These are phyloP conservation scores for Ilyonectria robusta DNA, from an alignment of 2,329 filamentous ascomycete species.

Conservation along the genomic window DNA sequence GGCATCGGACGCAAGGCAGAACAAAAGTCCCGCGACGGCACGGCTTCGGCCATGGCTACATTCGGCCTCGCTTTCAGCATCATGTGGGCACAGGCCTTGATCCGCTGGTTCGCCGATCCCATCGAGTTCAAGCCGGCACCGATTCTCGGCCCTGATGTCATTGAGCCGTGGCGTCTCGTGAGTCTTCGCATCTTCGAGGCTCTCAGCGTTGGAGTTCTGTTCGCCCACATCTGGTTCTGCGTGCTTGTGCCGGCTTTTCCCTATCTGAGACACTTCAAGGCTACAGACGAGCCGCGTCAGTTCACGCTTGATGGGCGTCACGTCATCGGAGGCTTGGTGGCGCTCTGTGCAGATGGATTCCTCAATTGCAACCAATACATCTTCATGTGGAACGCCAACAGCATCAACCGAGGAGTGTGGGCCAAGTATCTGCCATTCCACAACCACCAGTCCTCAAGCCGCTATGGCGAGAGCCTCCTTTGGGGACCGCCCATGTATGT, in stretches of 20 bases:
- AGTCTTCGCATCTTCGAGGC: slow-evolving; percentile 11
- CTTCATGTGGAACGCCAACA: slow-evolving; percentile 19
- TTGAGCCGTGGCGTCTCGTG: slow-evolving; percentile 8
- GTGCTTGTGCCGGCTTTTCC: slow-evolving; percentile 11
- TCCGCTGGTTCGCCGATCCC: slow-evolving; percentile 12
- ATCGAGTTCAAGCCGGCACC: slow-evolving; percentile 11
- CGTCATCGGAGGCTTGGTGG: slow-evolving; percentile 10
- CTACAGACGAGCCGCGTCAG: background rate
- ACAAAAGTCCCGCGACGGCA: slow-evolving; percentile 13
- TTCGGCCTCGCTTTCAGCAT: slow-evolving; percentile 17
- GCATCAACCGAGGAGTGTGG: slow-evolving; percentile 18
- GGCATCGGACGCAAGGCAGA: background rate
- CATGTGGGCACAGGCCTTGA: slow-evolving; percentile 17
- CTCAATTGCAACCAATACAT: slow-evolving; percentile 20
- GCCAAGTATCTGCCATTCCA: slow-evolving; percentile 18
- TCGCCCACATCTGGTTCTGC: slow-evolving; percentile 17
- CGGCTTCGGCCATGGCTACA: slow-evolving; percentile 11
- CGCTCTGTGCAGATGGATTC: slow-evolving; percentile 13
- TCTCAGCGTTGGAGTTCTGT: slow-evolving; percentile 2
- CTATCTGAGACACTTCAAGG: slow-evolving; percentile 8
- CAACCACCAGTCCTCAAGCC: slow-evolving; percentile 4
- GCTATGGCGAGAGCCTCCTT: slow-evolving; percentile 13
- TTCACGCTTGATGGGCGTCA: slow-evolving; percentile 14
- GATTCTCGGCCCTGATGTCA: slow-evolving; percentile 8
- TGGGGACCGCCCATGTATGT: slow-evolving; percentile 19